Evolutionary conservation across 23 red algal species (phyloP), one percentile per base, ranked within the genome.

Genomic region (Cyanidium caldarium): DNA sequence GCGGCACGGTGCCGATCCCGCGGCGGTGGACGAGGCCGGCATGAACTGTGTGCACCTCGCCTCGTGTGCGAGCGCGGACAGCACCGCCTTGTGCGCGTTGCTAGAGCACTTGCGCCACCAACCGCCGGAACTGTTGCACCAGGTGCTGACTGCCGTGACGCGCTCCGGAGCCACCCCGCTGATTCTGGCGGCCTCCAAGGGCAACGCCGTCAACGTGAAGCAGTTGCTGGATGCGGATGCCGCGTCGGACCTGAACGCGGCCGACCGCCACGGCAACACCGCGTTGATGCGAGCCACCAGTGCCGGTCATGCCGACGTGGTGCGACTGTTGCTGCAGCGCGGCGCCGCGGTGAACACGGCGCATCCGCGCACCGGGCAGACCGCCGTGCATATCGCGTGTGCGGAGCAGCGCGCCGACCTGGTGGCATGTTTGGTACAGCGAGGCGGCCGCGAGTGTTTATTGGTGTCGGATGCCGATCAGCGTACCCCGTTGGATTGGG

Each of bases 201-300:
- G 51, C 10, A 21, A 80, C 67, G 41, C 43, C 29, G 73, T 46
- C 44, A 77, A 16, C 40, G 36, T 45, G 58, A 75, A 75, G 34
- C 76, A 88, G 71, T 46, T 40, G 23, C 65, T 88, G 0, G 31
- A 40, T n/a, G 71, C 58, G 35, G 46, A 42, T 35, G 70, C 61
- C 13, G 72, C 80, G 20, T 36, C 42, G 35, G 40, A 46, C 31
- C 70, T 88, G 10, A 76, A 81, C 40, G 37, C 69, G 0, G 34
- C 38, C 26, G 85, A 77, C 35, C 36, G 58, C 1, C 38, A 88
- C n/a, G 77, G 85, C 19, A 61, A 61, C 51, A 61, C 51, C 31
- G 13, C 51, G 51, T 25, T 61, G 7, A 61, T 61, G 51, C 51
- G 51, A 28, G 51, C 51, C n/a, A 61, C 51, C n/a, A 61, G 51